Evolutionary conservation across 257 asterid genomes (phyloP).

Genomic region (Ajuga chamaepitys): DNA sequence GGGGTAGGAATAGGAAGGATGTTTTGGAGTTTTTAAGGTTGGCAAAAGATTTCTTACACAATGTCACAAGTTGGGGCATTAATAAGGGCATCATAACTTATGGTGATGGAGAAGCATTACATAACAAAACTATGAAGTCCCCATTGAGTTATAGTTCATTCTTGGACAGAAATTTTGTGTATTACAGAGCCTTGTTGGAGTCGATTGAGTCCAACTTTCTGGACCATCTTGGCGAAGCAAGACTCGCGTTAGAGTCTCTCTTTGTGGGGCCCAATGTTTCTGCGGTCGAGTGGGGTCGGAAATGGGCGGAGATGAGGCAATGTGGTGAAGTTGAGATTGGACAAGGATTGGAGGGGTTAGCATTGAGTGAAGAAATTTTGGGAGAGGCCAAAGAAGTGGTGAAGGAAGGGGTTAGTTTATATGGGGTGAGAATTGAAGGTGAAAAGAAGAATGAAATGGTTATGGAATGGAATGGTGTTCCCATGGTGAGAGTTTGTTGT

Average conservation of each 20-base stretch:
- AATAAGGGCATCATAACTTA: constrained; percentile 25
- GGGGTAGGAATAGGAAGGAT: constrained; percentile 22
- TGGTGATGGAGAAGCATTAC: constrained; percentile 30
- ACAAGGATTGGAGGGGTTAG: constrained; percentile 21
- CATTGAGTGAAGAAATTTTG: constrained; percentile 23
- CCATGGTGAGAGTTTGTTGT: constrained; percentile 32
- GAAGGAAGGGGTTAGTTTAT: constrained; percentile 26
- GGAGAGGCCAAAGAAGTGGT: constrained; percentile 39
- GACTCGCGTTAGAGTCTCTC: constrained; percentile 33
- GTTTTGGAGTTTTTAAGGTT: constrained; percentile 26
- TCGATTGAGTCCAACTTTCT: constrained; percentile 33
- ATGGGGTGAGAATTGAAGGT: constrained; percentile 27
- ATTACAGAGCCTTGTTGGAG: constrained; percentile 34
- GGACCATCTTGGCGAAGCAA: constrained; percentile 31
- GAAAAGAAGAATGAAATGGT: constrained; percentile 32
- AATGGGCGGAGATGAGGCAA: constrained; percentile 32
- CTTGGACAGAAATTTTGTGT: constrained; percentile 25
- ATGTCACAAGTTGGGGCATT: not conserved
- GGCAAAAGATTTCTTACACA: constrained; percentile 19
- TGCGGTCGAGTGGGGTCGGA: constrained; percentile 11
- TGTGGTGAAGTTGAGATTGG: constrained; percentile 5
- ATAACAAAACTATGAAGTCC: constrained; percentile 1
- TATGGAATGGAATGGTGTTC: constrained; percentile 39
- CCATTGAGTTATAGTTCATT: constrained; percentile 20
- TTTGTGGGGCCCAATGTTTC: constrained; percentile 38